phyloP scores from a whole-genome alignment of 1,284 basidiomycete species.

The Leccinum laetum region DNA sequence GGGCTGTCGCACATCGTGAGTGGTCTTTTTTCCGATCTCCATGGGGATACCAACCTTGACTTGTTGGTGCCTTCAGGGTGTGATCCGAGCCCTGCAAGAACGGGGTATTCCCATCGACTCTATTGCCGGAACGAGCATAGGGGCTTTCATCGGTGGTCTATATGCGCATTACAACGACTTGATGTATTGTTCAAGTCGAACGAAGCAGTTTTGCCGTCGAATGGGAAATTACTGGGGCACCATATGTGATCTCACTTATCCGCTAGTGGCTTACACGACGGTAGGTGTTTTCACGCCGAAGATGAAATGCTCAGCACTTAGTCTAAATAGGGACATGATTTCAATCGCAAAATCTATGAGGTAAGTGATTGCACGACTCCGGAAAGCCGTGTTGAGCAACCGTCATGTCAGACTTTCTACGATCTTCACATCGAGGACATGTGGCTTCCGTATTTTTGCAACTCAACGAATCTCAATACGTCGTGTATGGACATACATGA shows the following conservation, averaged over 20 bases:
- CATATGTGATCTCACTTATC: slow-evolving; percentile 95
- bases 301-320: slow-evolving; percentile 13
- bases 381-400: background rate
- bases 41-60: slow-evolving; percentile 15
- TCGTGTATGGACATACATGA: slow-evolving; percentile 98
- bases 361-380: slow-evolving; percentile 33
- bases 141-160: slow-evolving; percentile 92
- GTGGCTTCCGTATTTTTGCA: slow-evolving; percentile 99
- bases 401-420: slow-evolving; percentile 71
- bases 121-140: slow-evolving; percentile 90
- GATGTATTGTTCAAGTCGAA: slow-evolving; percentile 81
- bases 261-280: slow-evolving; percentile 97
- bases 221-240: slow-evolving; percentile 97
- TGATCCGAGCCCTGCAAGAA: slow-evolving; percentile 91
- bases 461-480: slow-evolving; percentile 98
- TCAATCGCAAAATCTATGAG: slow-evolving; percentile 85
- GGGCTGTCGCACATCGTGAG: slow-evolving; percentile 91
- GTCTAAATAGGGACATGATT: slow-evolving; percentile 78
- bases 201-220: slow-evolving; percentile 89
- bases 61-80: slow-evolving; percentile 51
- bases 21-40: slow-evolving; percentile 11
- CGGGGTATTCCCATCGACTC: slow-evolving; percentile 93
- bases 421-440: slow-evolving; percentile 98
- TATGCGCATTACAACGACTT: slow-evolving; percentile 95
- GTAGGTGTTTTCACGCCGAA: slow-evolving; percentile 46